A percentile compares a stretch with the other conserved stretches of the same genome.
Conservation (phyloP, 176 grass and related monocot species). For the Calamus simplicifolius region DNA sequence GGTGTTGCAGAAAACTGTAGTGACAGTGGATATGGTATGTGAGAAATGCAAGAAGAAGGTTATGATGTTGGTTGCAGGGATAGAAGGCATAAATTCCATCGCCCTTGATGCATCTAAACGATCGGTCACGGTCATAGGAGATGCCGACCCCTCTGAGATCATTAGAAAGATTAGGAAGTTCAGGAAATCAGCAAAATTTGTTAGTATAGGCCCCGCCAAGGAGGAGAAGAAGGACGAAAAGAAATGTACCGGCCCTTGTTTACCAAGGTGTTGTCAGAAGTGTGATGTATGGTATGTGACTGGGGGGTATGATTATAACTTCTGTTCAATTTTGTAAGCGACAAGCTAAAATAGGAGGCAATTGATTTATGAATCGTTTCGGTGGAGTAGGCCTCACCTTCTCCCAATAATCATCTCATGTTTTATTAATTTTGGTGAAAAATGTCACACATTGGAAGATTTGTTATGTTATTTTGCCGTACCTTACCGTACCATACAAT, state of each 20-base stretch:
- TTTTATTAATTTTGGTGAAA: too few relatives aligned
- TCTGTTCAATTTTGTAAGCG: neutral
- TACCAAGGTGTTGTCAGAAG: neutral
- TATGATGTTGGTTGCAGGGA: neutral
- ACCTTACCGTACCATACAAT: too few relatives aligned
- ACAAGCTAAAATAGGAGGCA: too few relatives aligned
- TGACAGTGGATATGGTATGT: neutral
- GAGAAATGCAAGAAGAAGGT: neutral
- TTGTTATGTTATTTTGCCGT: too few relatives aligned
- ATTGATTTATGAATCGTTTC: too few relatives aligned
- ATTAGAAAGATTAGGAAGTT: neutral
- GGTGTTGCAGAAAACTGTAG: neutral
- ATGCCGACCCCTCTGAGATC: neutral
- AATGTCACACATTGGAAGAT: too few relatives aligned
- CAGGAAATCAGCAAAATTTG: neutral
- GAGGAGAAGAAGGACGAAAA: neutral
- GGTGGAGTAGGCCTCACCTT: too few relatives aligned
- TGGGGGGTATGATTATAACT: neutral
- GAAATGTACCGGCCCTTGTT: neutral
- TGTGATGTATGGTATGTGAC: constrained; percentile 1
- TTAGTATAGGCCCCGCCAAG: neutral
- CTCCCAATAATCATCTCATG: too few relatives aligned
- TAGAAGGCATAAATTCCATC: neutral
- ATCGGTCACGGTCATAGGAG: neutral
- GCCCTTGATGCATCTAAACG: neutral